phyloP scores from a whole-genome alignment of 2,329 filamentous ascomycete genomes.

The Plectosphaerella sp. region DNA sequence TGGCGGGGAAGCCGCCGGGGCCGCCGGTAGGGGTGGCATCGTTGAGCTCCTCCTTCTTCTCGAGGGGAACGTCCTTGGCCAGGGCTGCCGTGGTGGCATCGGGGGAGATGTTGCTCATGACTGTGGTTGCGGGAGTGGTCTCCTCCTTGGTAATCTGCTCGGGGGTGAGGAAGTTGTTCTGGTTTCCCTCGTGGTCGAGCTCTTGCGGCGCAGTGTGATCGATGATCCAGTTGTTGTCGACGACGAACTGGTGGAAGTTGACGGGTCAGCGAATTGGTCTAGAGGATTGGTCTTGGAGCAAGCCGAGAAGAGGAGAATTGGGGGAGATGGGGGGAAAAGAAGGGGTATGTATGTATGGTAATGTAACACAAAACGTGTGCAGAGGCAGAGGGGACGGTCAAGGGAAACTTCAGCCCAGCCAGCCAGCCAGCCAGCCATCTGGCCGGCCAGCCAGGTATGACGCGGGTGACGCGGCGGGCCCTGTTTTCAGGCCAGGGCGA shows the following conservation, averaged over 20 bases:
- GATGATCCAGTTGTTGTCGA: slow-evolving; percentile 85
- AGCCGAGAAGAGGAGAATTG: slow-evolving; percentile 1
- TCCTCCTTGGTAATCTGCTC: slow-evolving; percentile 57
- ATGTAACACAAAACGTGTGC: slow-evolving; percentile 2
- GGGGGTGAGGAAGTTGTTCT: slow-evolving; percentile 86
- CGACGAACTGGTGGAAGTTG: slow-evolving; percentile 68
- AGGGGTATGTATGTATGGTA: background rate
- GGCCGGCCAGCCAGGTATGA: slow-evolving; percentile 5
- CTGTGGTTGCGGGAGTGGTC: slow-evolving; percentile 34
- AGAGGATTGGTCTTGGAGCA: slow-evolving; percentile 2
- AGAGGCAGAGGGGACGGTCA: slow-evolving; percentile 10
- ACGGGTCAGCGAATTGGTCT: slow-evolving; percentile 8
- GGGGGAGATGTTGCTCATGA: slow-evolving; percentile 65
- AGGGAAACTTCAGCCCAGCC: background rate
- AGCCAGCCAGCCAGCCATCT: slow-evolving; percentile 1
- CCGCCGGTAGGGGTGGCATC: slow-evolving; percentile 27
- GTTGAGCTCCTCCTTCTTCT: slow-evolving; percentile 16
- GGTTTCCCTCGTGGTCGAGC: slow-evolving; percentile 75
- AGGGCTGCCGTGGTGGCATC: slow-evolving; percentile 68
- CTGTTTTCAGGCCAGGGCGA: background rate
- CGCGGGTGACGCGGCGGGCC: slow-evolving; percentile 1
- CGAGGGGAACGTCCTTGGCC: slow-evolving; percentile 44
- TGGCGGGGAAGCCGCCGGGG: slow-evolving; percentile 56
- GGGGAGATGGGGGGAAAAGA: slow-evolving; percentile 5
- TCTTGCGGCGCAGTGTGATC: slow-evolving; percentile 79